These are phyloP conservation scores for Kwoniella bestiolae DNA, from an alignment of 768 basidiomycete genomes.

Conservation along the genomic window DNA sequence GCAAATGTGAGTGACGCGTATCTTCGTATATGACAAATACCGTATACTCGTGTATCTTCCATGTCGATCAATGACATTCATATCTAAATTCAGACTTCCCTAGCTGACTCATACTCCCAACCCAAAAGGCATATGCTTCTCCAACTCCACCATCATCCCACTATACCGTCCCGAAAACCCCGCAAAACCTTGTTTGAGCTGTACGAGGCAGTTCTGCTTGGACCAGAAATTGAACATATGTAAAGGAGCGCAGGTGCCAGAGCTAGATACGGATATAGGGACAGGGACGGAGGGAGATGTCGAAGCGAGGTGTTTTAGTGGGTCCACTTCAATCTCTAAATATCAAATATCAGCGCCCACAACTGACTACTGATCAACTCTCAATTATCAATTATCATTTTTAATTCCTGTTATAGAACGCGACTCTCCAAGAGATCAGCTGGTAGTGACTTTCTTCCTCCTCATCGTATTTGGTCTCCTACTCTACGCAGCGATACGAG, in stretches of 20 bases:
- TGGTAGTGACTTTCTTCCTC: constrained; percentile 88
- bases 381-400: not conserved
- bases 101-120: too few species aligned
- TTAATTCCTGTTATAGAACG: constrained; percentile 65
- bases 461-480: constrained; percentile 84
- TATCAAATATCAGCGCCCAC: not conserved
- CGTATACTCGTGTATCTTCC: constrained; percentile 29
- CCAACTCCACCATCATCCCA: constrained; percentile 83
- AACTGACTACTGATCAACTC: not conserved
- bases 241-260: constrained; percentile 65
- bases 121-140: constrained; percentile 96
- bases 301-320: constrained; percentile 93
- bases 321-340: constrained; percentile 55
- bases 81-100: too few species aligned
- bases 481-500: constrained; percentile 73
- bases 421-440: constrained; percentile 92
- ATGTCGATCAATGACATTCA: too few species aligned
- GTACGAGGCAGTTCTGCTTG: constrained; percentile 93
- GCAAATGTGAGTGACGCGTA: constrained; percentile 49
- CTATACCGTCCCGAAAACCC: constrained; percentile 80
- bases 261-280: constrained; percentile 87
- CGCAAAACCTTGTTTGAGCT: constrained; percentile 86
- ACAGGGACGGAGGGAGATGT: constrained; percentile 96
- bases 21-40: not conserved
- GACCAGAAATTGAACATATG: constrained; percentile 86